Conservation (phyloP, 192 early-diverging fungal genomes). For the Backusella tarrabulga region DNA sequence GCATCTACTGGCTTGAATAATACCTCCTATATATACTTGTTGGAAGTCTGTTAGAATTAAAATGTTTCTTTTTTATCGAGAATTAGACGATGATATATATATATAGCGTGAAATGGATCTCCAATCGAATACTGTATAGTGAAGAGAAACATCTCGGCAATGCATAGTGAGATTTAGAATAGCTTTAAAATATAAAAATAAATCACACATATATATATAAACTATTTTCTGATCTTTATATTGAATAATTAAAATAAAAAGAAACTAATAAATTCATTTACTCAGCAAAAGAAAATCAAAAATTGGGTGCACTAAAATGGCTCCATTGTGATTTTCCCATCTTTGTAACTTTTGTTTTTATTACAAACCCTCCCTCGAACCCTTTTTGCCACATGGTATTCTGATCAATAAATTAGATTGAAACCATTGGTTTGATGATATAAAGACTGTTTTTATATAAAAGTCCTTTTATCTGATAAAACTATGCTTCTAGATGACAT, state of each 20-base stretch:
- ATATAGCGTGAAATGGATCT: not conserved
- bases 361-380: not conserved
- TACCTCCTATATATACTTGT: not conserved
- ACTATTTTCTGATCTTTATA: no score
- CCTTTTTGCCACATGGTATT: not conserved
- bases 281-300: not conserved
- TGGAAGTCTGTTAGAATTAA: not conserved
- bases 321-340: conserved; percentile 2
- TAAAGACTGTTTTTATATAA: not conserved
- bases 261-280: not conserved
- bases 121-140: not conserved
- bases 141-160: not conserved
- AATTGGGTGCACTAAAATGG: not conserved
- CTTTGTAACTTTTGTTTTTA: not conserved
- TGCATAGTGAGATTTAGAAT: not conserved
- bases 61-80: not conserved
- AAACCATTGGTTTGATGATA: not conserved
- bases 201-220: no score
- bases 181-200: not conserved
- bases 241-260: not conserved
- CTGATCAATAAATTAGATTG: not conserved
- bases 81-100: not conserved
- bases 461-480: not conserved
- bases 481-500: not conserved
- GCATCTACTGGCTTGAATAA: not conserved